These are phyloP conservation scores for Nowakowskiella sp. DNA, from an alignment of 192 early-diverging fungal species.

Conservation along the genomic window DNA sequence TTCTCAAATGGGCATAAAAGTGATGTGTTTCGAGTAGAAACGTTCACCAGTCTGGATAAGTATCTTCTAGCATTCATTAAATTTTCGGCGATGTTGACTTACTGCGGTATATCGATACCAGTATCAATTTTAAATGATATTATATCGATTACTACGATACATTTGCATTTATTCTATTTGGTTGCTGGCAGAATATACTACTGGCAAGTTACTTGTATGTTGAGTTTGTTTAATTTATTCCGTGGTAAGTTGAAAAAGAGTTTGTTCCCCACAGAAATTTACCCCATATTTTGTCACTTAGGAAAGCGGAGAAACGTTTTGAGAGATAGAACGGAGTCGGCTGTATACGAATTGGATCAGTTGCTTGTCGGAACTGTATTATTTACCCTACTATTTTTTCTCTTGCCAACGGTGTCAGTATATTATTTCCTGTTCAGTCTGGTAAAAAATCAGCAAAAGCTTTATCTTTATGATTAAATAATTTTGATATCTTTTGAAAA, in stretches of 20 bases:
- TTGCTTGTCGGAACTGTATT: slow-evolving; percentile 87
- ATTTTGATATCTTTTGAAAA: background rate
- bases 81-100: slow-evolving; percentile 64
- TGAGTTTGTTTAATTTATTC: slow-evolving; percentile 88
- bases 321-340: slow-evolving; percentile 84
- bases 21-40: slow-evolving; percentile 15
- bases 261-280: slow-evolving; percentile 2
- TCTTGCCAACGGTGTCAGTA: slow-evolving; percentile 91
- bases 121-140: slow-evolving; percentile 79
- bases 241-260: slow-evolving; percentile 50
- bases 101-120: slow-evolving; percentile 77
- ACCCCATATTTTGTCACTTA: slow-evolving; percentile 11
- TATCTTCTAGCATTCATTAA: slow-evolving; percentile 54
- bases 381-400: slow-evolving; percentile 84
- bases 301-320: slow-evolving; percentile 80
- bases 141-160: slow-evolving; percentile 73
- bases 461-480: background rate
- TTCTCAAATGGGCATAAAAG: background rate
- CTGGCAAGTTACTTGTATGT: slow-evolving; percentile 80
- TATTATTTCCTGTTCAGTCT: slow-evolving; percentile 87
- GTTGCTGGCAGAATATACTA: slow-evolving; percentile 87
- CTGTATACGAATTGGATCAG: slow-evolving; percentile 93
- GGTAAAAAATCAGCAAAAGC: slow-evolving; percentile 31
- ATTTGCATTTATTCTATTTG: slow-evolving; percentile 93
- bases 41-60: slow-evolving; percentile 12